Evolutionary conservation across 768 basidiomycete genomes (phyloP).

Genomic region (Pleurotus tuoliensis): DNA sequence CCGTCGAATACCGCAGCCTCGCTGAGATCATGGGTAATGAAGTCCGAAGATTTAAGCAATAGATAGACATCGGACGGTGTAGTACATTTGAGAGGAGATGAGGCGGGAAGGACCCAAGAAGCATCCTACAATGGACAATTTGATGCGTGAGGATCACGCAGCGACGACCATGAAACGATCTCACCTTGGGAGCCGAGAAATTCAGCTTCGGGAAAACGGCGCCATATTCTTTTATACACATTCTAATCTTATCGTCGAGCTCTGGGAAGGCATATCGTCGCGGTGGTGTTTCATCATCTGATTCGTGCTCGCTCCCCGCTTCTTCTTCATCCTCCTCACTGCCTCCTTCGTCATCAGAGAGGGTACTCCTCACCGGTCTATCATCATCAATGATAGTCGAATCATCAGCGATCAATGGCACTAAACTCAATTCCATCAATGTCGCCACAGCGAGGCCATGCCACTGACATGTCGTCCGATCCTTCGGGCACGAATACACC

Average conservation of each 20-base stretch:
- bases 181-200: conserved; percentile 88
- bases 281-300: conserved; percentile 11
- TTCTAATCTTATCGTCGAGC: conserved; percentile 69
- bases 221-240: conserved; percentile 62
- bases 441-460: not conserved
- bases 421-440: conserved; percentile 1
- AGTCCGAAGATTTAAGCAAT: conserved; percentile 89
- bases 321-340: conserved; percentile 33
- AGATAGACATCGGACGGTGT: conserved; percentile 89
- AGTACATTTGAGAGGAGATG: conserved; percentile 82
- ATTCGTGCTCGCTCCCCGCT: too few relatives aligned
- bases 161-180: not conserved
- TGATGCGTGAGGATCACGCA: not conserved
- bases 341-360: conserved; percentile 52
- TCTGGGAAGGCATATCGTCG: conserved; percentile 71
- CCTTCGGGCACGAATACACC: conserved; percentile 82
- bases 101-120: conserved; percentile 83
- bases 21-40: conserved; percentile 75
- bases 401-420: not conserved
- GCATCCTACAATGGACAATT: conserved; percentile 64
- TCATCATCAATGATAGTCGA: conserved; percentile 2
- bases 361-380: conserved; percentile 50
- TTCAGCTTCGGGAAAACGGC: conserved; percentile 96
- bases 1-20: conserved; percentile 61
- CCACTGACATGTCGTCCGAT: conserved; percentile 68